Evolutionary conservation across 163 green algal genomes (phyloP), one percentile per base, ranked within the genome.

Genomic region (Chloromonas sp.): DNA sequence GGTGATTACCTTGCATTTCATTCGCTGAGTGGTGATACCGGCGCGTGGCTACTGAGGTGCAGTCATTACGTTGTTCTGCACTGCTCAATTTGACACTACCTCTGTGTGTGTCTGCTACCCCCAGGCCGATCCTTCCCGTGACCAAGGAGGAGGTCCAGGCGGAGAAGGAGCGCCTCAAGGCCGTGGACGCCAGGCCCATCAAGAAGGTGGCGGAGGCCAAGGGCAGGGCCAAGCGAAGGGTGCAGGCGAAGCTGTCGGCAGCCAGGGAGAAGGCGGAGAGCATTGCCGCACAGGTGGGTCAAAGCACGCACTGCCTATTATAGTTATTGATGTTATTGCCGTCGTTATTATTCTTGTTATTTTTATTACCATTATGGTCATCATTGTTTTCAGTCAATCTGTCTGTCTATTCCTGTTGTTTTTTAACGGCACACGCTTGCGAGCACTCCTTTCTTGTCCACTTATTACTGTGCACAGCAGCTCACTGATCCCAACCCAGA

Each of bases 131-230:
- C 70, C n/a, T 85, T 3, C 87, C 92, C 60, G 92, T 98, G 59
- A 97, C 88, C 1, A 92, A 95, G 82, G 94, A 93, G 60, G 97
- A 99, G 86, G 87, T 98, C 36, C 91, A 94, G 5, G 96, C 88
- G 3, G 94, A 97, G 81, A 96, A 95, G 83, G 93, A 92, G 36
- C 87, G 91, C 36, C 84, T 98, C 80, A 85, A 89, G 11, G 92
- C 94, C 14, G 95, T 99, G 77, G 92, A 99, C 87, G 91, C 94
- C 1, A 92, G 97, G 3, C 95, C 97, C 60, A 97, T 99, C 88
- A 98, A 98, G 88, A 99, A 99, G 93, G 93, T 99, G 66, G 94
- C 92, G 0, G 95, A 99, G 90, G 96, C 96, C 14, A 98, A 98
- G 91, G 93, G 92, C 15, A 93, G 96, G 81, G 98, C 98, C 92